A percentile compares a stretch with the other conserved stretches of the same genome.
phyloP scores from a whole-genome alignment of 768 basidiomycete species.

The Lactarius evosmus region DNA sequence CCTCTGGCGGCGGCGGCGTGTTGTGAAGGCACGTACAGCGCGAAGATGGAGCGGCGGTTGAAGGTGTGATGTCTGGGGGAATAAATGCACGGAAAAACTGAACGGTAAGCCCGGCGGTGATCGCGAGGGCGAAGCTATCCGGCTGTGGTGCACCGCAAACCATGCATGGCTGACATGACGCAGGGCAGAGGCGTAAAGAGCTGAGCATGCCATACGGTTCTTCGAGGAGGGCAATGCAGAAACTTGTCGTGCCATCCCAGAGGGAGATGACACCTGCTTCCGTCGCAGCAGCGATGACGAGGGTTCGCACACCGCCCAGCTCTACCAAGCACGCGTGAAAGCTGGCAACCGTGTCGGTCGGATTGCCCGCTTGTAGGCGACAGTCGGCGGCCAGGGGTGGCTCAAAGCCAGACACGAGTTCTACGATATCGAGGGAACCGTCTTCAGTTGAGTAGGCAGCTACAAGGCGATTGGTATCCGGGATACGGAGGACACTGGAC shows the following conservation, averaged over 20 bases:
- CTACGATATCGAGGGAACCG: slow-evolving; percentile 61
- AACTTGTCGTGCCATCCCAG: slow-evolving; percentile 69
- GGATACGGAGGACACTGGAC: slow-evolving; percentile 48
- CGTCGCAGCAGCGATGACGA: slow-evolving; percentile 61
- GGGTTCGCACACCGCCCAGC: slow-evolving; percentile 47
- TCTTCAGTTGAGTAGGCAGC: slow-evolving; percentile 63
- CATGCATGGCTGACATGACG: slow-evolving; percentile 55
- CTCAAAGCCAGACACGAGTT: slow-evolving; percentile 42
- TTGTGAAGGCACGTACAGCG: slow-evolving; percentile 64
- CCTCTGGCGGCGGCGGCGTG: slow-evolving; percentile 40
- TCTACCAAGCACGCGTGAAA: slow-evolving; percentile 53
- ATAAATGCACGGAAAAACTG: slow-evolving; percentile 60
- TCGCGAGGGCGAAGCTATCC: slow-evolving; percentile 62
- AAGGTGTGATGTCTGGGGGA: slow-evolving; percentile 41
- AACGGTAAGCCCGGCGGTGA: slow-evolving; percentile 63
- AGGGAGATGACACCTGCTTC: slow-evolving; percentile 66
- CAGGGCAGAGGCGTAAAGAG: slow-evolving; percentile 57
- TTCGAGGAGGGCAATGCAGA: slow-evolving; percentile 60
- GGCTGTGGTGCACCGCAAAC: slow-evolving; percentile 66
- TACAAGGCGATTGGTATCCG: slow-evolving; percentile 45
- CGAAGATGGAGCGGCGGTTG: slow-evolving; percentile 38
- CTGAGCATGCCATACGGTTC: slow-evolving; percentile 56
- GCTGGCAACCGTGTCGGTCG: slow-evolving; percentile 49
- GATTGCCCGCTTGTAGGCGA: slow-evolving; percentile 56
- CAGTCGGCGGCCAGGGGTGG: slow-evolving; percentile 45